Conservation (phyloP, 2,329 filamentous ascomycete species). For the Colletotrichum sp. region DNA sequence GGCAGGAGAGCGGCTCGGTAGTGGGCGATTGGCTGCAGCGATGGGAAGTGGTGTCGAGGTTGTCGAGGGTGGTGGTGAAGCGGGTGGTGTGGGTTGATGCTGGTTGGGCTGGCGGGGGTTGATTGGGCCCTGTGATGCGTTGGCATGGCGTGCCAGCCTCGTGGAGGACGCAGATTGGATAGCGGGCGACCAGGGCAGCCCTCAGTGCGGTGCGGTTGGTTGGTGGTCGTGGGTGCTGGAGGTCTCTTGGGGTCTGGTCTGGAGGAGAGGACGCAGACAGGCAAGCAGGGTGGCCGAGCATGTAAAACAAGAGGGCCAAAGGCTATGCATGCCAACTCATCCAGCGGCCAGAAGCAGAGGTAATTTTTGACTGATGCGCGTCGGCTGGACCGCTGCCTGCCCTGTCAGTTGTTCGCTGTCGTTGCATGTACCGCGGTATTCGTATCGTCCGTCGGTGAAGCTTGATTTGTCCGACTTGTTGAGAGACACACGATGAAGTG, state of each 20-base stretch:
- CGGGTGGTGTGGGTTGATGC: slow-evolving; percentile 13
- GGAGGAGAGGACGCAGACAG: background rate
- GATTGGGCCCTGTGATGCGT: slow-evolving; percentile 23
- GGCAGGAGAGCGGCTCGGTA: slow-evolving; percentile 11
- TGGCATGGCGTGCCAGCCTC: slow-evolving; percentile 23
- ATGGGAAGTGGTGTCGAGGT: background rate
- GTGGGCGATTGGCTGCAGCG: slow-evolving; percentile 6
- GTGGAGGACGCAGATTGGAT: slow-evolving; percentile 26
- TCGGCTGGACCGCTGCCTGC: background rate
- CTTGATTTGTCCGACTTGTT: slow-evolving; percentile 17
- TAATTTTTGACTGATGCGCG: background rate
- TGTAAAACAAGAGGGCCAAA: slow-evolving; percentile 17
- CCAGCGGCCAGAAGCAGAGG: slow-evolving; percentile 10
- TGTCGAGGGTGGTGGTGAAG: background rate
- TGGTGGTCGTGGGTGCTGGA: background rate
- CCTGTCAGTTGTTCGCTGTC: background rate
- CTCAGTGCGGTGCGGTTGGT: background rate
- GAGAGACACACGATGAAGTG: background rate
- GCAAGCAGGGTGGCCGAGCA: background rate
- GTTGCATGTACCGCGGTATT: background rate
- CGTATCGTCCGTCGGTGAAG: background rate
- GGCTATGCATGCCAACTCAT: slow-evolving; percentile 23
- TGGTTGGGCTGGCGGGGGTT: slow-evolving; percentile 11
- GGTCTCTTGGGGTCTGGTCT: background rate
- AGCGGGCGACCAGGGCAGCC: slow-evolving; percentile 3